Base-by-base conservation (phyloP, 2,329 filamentous ascomycete genomes). In the Apiospora arundinis region DNA sequence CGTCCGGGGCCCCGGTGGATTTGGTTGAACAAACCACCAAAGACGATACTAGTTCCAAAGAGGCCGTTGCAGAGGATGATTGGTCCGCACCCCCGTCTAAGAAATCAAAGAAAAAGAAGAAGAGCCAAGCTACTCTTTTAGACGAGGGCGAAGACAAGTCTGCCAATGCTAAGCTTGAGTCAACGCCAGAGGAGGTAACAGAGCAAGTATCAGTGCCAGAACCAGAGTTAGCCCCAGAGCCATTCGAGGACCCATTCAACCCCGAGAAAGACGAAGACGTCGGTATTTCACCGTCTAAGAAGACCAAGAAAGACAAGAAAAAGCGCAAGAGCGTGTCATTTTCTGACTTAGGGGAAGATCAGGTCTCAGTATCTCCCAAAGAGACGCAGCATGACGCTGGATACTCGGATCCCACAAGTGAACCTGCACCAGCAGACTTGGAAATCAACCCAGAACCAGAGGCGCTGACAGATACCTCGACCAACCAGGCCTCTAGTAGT, bases 301-400 rank as follows among this genome's bases (percentile, higher is more conserved):
- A 79, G 73, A 76, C 77, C 37, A 80, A 80, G 68, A 78, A 76
- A 46, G 72, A 74, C 69, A 78, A 75, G 72, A 76, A 74, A 69
- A 69, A 44, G 65, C 65, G 65, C 40, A 45, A 67, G 42, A 67
- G 65, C 44, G 40, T 67, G 7, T 14, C n/a, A 25, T 67, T 67
- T 37, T 42, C 65, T 23, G 65, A 67, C 18, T 67, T 42, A 6
- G 44, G 16, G 7, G 65, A 67, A 18, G 65, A 67, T 23, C n/a
- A 46, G 23, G 14, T 12, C 4, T 12, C 25, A 25, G 65, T 21
- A 16, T 46, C 44, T 18, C 40, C 40, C 14, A 42, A 45, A 18
- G 28, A 67, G 12, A 37, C 40, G 44, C 40, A 67, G 8, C 12
- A 45, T 21, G 65, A 11, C 28, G 42, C 23, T 46, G 40, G 12